Evolutionary conservation across 768 basidiomycete species (phyloP).

Genomic region (Solioccasus polychromus): DNA sequence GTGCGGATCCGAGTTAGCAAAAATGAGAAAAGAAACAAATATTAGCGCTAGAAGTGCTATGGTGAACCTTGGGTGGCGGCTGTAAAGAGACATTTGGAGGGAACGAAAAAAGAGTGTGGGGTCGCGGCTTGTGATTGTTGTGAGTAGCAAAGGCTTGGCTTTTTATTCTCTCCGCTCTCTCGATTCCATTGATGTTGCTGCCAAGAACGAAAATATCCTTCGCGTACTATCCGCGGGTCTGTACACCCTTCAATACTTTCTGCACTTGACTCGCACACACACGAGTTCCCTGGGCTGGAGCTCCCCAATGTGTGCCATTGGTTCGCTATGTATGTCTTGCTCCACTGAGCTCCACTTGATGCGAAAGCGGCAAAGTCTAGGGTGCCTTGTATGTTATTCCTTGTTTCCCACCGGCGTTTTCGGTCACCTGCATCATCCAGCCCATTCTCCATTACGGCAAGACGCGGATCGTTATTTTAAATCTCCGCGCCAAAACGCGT

Average conservation of each 20-base stretch:
- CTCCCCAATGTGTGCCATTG: too few species aligned
- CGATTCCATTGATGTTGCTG: neutral
- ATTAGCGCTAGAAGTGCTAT: constrained; percentile 25
- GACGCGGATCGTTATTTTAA: constrained; percentile 16
- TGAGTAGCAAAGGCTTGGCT: neutral
- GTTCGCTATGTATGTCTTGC: too few species aligned
- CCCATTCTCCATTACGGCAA: constrained; percentile 11
- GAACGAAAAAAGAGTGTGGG: constrained; percentile 6
- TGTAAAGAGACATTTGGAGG: constrained; percentile 24
- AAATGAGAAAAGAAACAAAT: constrained; percentile 27
- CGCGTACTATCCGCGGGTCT: too few species aligned
- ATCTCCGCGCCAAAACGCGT: constrained; percentile 36
- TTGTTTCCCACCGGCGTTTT: too few species aligned
- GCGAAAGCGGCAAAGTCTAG: neutral
- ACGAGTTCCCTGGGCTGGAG: too few species aligned
- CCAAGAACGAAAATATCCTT: too few species aligned
- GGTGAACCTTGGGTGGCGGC: constrained; percentile 31
- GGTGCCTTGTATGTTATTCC: neutral
- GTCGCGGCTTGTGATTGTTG: neutral
- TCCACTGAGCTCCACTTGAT: neutral
- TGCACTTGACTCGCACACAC: too few species aligned
- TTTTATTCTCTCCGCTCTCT: neutral
- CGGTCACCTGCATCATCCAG: too few species aligned
- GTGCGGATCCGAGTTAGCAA: constrained; percentile 20
- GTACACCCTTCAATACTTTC: too few species aligned